Conservation (phyloP, 768 basidiomycete genomes). For the Tulasnella sp. region DNA sequence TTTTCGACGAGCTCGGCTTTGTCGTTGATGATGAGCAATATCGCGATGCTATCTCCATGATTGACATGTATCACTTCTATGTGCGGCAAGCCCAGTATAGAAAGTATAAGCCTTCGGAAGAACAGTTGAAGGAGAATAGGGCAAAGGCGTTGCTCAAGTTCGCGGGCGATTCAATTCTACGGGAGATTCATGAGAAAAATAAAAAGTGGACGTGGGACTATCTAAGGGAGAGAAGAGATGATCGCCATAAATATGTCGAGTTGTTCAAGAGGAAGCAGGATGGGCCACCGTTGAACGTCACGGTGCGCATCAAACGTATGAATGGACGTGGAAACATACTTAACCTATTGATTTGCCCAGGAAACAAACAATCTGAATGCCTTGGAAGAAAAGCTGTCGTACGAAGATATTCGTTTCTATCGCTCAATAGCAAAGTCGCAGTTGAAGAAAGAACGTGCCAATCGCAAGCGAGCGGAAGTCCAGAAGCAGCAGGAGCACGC, state of each 20-base stretch:
- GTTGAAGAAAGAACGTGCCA: constrained; percentile 69
- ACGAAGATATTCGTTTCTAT: constrained; percentile 95
- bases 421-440: constrained; percentile 85
- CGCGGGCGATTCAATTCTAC: constrained; percentile 64
- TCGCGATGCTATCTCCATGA: constrained; percentile 77
- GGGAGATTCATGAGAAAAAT: constrained; percentile 69
- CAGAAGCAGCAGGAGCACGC: constrained; percentile 44
- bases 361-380: constrained; percentile 27
- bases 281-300: constrained; percentile 32
- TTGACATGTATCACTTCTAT: constrained; percentile 96
- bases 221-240: constrained; percentile 77
- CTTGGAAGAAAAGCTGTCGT: constrained; percentile 72
- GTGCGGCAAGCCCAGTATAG: constrained; percentile 70
- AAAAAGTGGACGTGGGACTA: constrained; percentile 86
- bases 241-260: constrained; percentile 69
- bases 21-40: constrained; percentile 90
- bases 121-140: constrained; percentile 44
- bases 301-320: constrained; percentile 32
- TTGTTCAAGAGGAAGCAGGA: constrained; percentile 64
- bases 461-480: constrained; percentile 52
- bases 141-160: constrained; percentile 62
- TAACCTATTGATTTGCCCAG: neutral
- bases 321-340: constrained; percentile 22
- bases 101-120: constrained; percentile 57
- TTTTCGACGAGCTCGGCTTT: constrained; percentile 89